These are phyloP conservation scores for Fusarium burgessii DNA, from an alignment of 2,329 filamentous ascomycete genomes.

Conservation along the genomic window DNA sequence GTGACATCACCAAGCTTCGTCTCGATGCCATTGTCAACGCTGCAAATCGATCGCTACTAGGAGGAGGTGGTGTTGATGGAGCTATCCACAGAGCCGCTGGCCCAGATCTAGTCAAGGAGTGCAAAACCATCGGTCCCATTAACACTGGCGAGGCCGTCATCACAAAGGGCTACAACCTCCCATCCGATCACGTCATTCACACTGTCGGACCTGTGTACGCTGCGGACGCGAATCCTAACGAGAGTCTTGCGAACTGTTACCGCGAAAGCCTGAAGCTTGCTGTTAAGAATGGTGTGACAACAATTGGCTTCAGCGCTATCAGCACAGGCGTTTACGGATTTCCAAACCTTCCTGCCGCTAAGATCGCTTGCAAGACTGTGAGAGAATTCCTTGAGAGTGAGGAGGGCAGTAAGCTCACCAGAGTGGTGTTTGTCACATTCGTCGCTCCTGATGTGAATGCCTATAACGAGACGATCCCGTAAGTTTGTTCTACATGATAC, in stretches of 20 bases:
- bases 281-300: constrained; percentile 72
- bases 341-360: constrained; percentile 78
- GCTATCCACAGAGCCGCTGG: constrained; percentile 91
- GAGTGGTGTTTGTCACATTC: constrained; percentile 89
- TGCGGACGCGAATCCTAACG: constrained; percentile 54
- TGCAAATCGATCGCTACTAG: constrained; percentile 81
- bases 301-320: constrained; percentile 84
- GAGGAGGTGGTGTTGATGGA: constrained; percentile 91
- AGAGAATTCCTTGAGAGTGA: constrained; percentile 65
- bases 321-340: constrained; percentile 94
- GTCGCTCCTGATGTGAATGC: constrained; percentile 79
- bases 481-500: constrained; percentile 40
- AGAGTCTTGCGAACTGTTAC: constrained; percentile 74
- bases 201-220: constrained; percentile 87
- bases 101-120: constrained; percentile 74
- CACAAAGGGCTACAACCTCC: constrained; percentile 80
- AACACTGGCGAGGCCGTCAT: constrained; percentile 84
- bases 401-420: constrained; percentile 67
- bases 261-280: constrained; percentile 78
- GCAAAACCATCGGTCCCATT: constrained; percentile 78
- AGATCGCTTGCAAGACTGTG: constrained; percentile 73
- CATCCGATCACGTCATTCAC: constrained; percentile 85
- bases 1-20: constrained; percentile 84
- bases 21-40: constrained; percentile 94
- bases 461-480: constrained; percentile 81